These are phyloP conservation scores for Arthrobotrys iridis DNA, from an alignment of 2,329 filamentous ascomycete genomes.

Conservation along the genomic window DNA sequence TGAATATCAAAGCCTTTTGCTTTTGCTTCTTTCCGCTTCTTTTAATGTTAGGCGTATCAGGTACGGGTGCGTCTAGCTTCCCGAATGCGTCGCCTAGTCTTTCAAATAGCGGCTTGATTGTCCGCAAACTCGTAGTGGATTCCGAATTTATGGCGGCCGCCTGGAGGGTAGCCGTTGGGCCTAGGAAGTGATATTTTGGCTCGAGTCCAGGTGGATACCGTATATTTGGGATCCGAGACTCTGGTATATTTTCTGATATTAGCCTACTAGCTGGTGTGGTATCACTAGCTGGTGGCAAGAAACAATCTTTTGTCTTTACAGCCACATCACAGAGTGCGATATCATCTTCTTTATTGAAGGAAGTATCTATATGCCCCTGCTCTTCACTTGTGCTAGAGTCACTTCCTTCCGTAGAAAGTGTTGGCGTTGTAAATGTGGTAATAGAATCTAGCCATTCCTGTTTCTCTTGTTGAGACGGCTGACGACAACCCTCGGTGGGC, in stretches of 20 bases:
- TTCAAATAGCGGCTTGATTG: background rate
- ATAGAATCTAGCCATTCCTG: slow-evolving; percentile 18
- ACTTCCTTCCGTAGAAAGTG: background rate
- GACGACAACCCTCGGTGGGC: background rate
- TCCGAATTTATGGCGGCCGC: background rate
- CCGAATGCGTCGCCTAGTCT: slow-evolving; percentile 1
- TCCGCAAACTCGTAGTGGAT: background rate
- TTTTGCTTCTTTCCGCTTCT: background rate
- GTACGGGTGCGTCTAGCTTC: background rate
- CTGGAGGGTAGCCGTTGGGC: no score
- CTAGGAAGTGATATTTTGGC: no score
- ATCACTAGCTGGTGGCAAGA: no score
- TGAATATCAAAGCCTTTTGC: background rate
- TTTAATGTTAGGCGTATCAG: no score
- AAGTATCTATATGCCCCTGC: background rate
- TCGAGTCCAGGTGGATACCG: background rate
- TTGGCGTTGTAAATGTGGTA: slow-evolving; percentile 5
- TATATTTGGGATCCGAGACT: background rate
- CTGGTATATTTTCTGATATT: no score
- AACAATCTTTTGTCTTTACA: background rate
- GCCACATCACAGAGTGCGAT: background rate
- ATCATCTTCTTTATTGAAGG: background rate
- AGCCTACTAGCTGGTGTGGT: no score
- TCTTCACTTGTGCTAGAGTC: background rate
- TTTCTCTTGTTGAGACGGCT: slow-evolving; percentile 19